Percentiles rank a stretch among this genome's conserved stretches.
Conservation (phyloP, 352 stramenopile species). For the Pythium chondricola region DNA sequence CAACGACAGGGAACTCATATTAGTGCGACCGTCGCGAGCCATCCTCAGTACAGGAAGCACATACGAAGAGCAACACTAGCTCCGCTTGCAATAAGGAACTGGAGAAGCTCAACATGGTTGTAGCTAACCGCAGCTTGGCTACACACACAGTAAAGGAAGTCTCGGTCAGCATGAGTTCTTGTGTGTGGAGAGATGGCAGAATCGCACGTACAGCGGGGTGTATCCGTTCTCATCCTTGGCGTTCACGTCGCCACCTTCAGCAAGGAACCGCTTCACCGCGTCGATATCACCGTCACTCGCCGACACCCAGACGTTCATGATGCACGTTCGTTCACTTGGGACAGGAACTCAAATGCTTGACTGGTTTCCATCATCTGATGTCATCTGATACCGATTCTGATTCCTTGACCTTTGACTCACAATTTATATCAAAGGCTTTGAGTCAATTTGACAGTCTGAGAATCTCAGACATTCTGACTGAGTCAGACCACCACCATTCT, state of each 20-base stretch:
- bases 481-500: too few relatives aligned
- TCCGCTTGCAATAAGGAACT: slow-evolving; percentile 21
- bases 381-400: too few relatives aligned
- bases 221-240: slow-evolving; percentile 30
- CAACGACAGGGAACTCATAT: not conserved
- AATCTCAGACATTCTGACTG: too few relatives aligned
- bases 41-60: not conserved
- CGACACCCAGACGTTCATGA: slow-evolving; percentile 30
- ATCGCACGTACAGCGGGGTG: slow-evolving; percentile 24
- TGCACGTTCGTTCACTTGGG: slow-evolving; percentile 1
- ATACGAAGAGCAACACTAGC: slow-evolving; percentile 18
- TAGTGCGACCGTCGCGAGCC: not conserved
- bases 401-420: too few relatives aligned
- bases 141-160: not conserved
- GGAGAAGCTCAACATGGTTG: slow-evolving; percentile 28
- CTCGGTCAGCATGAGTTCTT: not conserved
- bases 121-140: slow-evolving; percentile 39
- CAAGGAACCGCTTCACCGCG: slow-evolving; percentile 24
- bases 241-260: slow-evolving; percentile 19
- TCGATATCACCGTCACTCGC: slow-evolving; percentile 28
- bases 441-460: too few relatives aligned
- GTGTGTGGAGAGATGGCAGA: not conserved
- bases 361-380: not conserved
- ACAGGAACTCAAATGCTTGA: too few relatives aligned
- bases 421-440: too few relatives aligned